Conservation (phyloP, 257 asterid genomes). For the Nicotiana attenuata region DNA sequence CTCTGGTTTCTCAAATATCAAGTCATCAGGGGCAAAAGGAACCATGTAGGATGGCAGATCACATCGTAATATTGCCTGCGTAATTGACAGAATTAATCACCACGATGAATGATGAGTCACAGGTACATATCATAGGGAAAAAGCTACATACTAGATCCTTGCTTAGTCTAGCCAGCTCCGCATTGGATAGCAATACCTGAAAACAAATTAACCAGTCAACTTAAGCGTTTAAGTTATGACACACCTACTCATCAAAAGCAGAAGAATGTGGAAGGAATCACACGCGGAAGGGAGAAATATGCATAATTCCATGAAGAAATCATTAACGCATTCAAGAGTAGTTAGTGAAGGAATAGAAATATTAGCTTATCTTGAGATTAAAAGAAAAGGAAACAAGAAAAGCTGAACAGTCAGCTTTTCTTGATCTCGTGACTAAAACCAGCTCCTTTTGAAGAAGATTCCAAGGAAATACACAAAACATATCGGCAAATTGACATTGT, state of each 20-base stretch:
- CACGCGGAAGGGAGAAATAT: neutral
- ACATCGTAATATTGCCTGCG: constrained; percentile 82
- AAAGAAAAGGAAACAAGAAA: neutral
- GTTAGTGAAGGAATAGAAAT: neutral
- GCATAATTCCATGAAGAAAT: constrained; percentile 6
- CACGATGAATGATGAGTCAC: neutral
- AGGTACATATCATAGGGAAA: neutral
- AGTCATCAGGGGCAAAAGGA: constrained; percentile 69
- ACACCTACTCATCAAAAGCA: neutral
- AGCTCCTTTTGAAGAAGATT: neutral
- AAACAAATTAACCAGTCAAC: constrained; percentile 16
- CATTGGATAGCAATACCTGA: constrained; percentile 64
- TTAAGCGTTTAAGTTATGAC: neutral
- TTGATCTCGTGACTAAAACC: neutral
- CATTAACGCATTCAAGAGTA: neutral
- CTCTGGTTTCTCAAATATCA: constrained; percentile 72
- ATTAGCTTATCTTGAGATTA: neutral
- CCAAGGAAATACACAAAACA: neutral
- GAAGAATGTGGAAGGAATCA: constrained; percentile 7
- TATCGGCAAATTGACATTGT: constrained; percentile 1
- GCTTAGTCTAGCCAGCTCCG: constrained; percentile 92
- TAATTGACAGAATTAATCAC: constrained; percentile 8
- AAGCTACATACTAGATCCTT: constrained; percentile 50
- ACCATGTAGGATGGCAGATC: constrained; percentile 97
- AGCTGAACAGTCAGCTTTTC: neutral